Conservation (phyloP, 768 basidiomycete genomes). For the Podaxis pistillaris region DNA sequence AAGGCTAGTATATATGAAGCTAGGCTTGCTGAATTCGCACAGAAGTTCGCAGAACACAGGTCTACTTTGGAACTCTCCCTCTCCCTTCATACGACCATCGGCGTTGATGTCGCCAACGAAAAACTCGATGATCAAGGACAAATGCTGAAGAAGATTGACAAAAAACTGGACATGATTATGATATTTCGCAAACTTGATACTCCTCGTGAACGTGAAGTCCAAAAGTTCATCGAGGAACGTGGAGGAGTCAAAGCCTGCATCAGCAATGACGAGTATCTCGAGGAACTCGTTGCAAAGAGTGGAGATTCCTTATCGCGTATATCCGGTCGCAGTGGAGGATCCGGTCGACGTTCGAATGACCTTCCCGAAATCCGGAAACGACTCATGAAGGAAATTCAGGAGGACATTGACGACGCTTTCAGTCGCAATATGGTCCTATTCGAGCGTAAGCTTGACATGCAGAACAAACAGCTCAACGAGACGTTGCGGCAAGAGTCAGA, state of each 20-base stretch:
- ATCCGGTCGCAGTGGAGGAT: conserved; percentile 21
- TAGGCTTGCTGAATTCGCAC: conserved; percentile 31
- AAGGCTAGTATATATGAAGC: conserved; percentile 35
- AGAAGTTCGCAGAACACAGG: conserved; percentile 31
- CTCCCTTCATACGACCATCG: conserved; percentile 34
- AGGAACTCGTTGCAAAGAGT: conserved; percentile 28
- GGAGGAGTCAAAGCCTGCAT: conserved; percentile 36
- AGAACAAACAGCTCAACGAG: conserved; percentile 35
- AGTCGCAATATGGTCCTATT: conserved; percentile 39
- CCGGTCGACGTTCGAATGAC: conserved; percentile 22
- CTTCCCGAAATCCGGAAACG: conserved; percentile 27
- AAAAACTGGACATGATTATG: conserved; percentile 30
- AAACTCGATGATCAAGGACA: conserved; percentile 24
- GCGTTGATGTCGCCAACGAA: conserved; percentile 31
- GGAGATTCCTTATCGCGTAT: conserved; percentile 29
- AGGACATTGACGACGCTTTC: conserved; percentile 36
- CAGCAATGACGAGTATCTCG: conserved; percentile 31
- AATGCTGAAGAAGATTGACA: conserved; percentile 22
- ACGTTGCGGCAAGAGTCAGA: conserved; percentile 31
- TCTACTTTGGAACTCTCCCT: conserved; percentile 34
- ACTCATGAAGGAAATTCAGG: conserved; percentile 30
- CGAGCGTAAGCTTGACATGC: conserved; percentile 44
- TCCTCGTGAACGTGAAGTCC: conserved; percentile 35
- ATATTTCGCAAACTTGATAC: conserved; percentile 39
- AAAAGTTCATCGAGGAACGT: conserved; percentile 35